Evolutionary conservation across 306 rosid genomes (phyloP).

Genomic region (Coriaria nepalensis): DNA sequence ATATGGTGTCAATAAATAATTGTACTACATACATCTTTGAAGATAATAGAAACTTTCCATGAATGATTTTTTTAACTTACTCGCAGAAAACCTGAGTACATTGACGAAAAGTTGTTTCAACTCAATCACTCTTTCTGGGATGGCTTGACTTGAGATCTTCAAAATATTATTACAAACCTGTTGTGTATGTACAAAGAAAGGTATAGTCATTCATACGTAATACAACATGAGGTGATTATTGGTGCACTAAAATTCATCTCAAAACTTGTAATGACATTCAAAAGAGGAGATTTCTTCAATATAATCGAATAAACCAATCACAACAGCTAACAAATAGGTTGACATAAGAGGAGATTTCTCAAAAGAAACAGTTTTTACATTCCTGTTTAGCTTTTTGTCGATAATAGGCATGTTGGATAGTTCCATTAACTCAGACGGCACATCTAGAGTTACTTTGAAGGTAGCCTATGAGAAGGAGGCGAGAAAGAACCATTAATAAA

Average conservation of each 20-base stretch:
- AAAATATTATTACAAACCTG: constrained; percentile 34
- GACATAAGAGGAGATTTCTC: constrained; percentile 54
- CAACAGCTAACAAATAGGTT: constrained; percentile 52
- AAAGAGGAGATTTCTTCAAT: constrained; percentile 34
- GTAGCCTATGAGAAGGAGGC: constrained; percentile 28
- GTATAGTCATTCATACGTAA: too few relatives aligned
- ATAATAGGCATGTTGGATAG: constrained; percentile 54
- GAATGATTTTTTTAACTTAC: too few relatives aligned
- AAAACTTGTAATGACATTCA: constrained; percentile 35
- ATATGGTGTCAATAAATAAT: too few relatives aligned
- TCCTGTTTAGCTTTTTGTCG: constrained; percentile 32
- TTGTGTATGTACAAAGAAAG: too few relatives aligned
- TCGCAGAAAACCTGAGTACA: constrained; percentile 39
- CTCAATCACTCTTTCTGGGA: constrained; percentile 35
- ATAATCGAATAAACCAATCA: constrained; percentile 43
- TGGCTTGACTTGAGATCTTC: constrained; percentile 28
- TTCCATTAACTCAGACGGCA: constrained; percentile 42
- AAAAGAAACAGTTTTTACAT: constrained; percentile 31
- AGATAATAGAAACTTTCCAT: neutral
- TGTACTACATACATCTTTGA: too few relatives aligned
- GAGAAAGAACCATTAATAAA: neutral
- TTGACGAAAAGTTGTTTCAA: constrained; percentile 39
- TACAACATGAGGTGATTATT: too few relatives aligned
- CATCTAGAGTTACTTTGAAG: constrained; percentile 41
- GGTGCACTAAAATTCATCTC: too few relatives aligned